phyloP scores from a whole-genome alignment of 768 basidiomycete species.

The Phylloporus rhodoxanthus region DNA sequence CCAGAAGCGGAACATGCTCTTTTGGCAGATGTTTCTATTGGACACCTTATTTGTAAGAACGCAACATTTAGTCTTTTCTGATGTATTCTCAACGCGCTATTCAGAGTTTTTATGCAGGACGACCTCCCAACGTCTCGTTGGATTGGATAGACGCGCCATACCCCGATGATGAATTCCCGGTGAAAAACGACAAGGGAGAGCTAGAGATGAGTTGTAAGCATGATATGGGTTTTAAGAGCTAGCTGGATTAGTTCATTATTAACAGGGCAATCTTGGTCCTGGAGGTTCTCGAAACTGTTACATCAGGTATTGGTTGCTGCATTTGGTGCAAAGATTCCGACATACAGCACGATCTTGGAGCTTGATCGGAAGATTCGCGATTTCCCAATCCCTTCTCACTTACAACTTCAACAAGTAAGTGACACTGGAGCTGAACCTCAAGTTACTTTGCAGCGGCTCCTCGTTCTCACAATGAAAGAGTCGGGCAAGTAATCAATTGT shows the following conservation, averaged over 20 bases:
- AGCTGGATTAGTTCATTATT: not conserved
- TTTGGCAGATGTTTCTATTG: constrained; percentile 63
- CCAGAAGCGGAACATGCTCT: constrained; percentile 48
- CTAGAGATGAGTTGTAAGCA: constrained; percentile 40
- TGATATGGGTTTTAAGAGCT: not conserved
- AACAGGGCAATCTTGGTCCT: constrained; percentile 53
- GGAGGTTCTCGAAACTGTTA: constrained; percentile 48
- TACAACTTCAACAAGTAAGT: constrained; percentile 34
- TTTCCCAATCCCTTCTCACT: constrained; percentile 44
- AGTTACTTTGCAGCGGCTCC: constrained; percentile 37
- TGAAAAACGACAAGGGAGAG: constrained; percentile 30
- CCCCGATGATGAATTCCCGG: constrained; percentile 42
- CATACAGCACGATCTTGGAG: constrained; percentile 48
- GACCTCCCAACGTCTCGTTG: constrained; percentile 51
- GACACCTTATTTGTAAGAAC: constrained; percentile 55
- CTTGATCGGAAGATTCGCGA: constrained; percentile 59
- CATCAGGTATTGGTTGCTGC: constrained; percentile 46
- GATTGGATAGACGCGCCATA: constrained; percentile 52
- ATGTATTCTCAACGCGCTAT: not conserved
- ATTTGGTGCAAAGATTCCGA: constrained; percentile 47
- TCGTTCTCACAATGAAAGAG: constrained; percentile 45
- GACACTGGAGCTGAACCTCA: constrained; percentile 15
- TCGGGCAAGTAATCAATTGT: constrained; percentile 32
- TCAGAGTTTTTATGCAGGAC: constrained; percentile 58
- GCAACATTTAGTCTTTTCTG: constrained; percentile 1